A percentile compares a stretch with the other conserved stretches of the same genome.
Conservation (phyloP, 2,329 filamentous ascomycete genomes). For the Alternaria arborescens region DNA sequence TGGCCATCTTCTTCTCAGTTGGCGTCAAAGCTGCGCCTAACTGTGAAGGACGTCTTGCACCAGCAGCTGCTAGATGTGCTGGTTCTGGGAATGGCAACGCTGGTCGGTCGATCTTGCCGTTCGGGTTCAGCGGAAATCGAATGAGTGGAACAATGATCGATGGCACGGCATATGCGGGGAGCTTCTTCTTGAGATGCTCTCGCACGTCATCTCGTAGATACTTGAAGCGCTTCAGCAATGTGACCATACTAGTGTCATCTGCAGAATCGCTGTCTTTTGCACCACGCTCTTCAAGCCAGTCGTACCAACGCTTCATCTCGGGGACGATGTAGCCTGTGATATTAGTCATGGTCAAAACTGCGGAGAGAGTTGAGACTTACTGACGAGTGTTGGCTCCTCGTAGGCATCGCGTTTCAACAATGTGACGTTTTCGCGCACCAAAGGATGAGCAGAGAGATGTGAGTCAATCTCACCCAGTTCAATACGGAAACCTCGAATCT, state of each 20-base stretch:
- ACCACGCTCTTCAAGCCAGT: conserved; percentile 66
- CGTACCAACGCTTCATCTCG: conserved; percentile 75
- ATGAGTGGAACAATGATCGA: conserved; percentile 76
- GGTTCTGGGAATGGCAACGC: conserved; percentile 82
- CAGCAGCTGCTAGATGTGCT: conserved; percentile 68
- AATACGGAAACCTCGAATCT: conserved; percentile 94
- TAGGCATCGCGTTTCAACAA: conserved; percentile 83
- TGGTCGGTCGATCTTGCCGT: conserved; percentile 79
- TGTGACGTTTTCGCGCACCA: conserved; percentile 86
- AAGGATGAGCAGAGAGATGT: conserved; percentile 75
- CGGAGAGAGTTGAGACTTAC: conserved; percentile 45
- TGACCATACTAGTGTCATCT: conserved; percentile 62
- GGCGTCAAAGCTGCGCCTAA: conserved; percentile 59
- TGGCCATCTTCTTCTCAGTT: conserved; percentile 73
- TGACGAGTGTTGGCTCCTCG: conserved; percentile 86
- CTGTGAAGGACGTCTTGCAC: conserved; percentile 56
- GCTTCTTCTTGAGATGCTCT: conserved; percentile 74
- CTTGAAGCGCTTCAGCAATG: conserved; percentile 68
- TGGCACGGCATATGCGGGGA: conserved; percentile 79
- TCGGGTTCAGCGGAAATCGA: conserved; percentile 72
- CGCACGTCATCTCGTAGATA: conserved; percentile 67
- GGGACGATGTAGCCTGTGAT: conserved; percentile 76
- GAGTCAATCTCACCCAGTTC: conserved; percentile 93
- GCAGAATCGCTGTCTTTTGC: conserved; percentile 48
- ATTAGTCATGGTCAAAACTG: conserved; percentile 5